phyloP scores from a whole-genome alignment of 2,329 filamentous ascomycete species.

The Ophiosphaerella korrae region DNA sequence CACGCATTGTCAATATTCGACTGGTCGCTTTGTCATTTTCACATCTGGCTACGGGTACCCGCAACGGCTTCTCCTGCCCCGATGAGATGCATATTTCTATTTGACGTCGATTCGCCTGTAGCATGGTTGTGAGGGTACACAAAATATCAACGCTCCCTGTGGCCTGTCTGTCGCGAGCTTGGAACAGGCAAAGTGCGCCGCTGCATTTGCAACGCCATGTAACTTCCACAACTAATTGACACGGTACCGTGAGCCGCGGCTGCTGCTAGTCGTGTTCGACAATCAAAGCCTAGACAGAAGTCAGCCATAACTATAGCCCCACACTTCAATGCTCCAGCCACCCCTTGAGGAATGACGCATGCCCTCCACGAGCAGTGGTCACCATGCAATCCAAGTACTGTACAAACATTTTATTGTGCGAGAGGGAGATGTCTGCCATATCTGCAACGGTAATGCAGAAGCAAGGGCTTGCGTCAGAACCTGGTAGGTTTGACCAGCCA shows the following conservation, averaged over 20 bases:
- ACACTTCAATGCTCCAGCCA: slow-evolving; percentile 14
- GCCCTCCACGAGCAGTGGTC: slow-evolving; percentile 21
- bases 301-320: slow-evolving; percentile 13
- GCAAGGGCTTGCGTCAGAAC: slow-evolving; percentile 28
- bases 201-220: slow-evolving; percentile 29
- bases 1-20: slow-evolving; percentile 19
- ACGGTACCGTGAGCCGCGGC: slow-evolving; percentile 26
- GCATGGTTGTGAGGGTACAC: slow-evolving; percentile 40
- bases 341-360: slow-evolving; percentile 18
- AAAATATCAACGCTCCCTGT: slow-evolving; percentile 28
- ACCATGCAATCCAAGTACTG: slow-evolving; percentile 8
- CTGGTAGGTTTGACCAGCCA: slow-evolving; percentile 14
- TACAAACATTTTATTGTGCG: background rate
- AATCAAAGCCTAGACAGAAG: slow-evolving; percentile 19
- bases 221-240: slow-evolving; percentile 29
- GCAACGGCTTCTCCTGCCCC: slow-evolving; percentile 15
- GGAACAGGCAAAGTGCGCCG: slow-evolving; percentile 23
- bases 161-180: slow-evolving; percentile 21
- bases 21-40: slow-evolving; percentile 35
- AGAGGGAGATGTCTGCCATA: slow-evolving; percentile 4
- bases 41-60: slow-evolving; percentile 13
- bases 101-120: slow-evolving; percentile 41
- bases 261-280: slow-evolving; percentile 21
- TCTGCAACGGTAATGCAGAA: slow-evolving; percentile 30
- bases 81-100: slow-evolving; percentile 26